These are phyloP conservation scores for Cordyceps cicadae DNA, from an alignment of 2,329 filamentous ascomycete genomes.

Conservation along the genomic window DNA sequence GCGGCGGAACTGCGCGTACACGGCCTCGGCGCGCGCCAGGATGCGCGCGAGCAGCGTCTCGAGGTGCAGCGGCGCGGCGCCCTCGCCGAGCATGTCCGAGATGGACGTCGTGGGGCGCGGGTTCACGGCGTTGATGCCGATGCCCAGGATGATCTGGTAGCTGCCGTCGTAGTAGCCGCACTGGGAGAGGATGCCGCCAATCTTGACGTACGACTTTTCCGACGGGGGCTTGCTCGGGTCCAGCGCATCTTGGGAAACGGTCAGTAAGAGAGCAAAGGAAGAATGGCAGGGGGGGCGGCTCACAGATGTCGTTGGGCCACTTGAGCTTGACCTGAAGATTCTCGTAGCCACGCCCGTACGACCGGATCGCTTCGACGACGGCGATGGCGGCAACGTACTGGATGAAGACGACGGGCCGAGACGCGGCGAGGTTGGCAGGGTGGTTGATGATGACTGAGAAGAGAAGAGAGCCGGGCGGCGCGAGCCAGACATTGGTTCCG, in stretches of 20 bases:
- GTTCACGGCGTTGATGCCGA: slow-evolving; percentile 82
- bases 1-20: slow-evolving; percentile 68
- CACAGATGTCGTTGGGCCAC: slow-evolving; percentile 95
- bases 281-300: slow-evolving; percentile 18
- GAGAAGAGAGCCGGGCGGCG: slow-evolving; percentile 75
- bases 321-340: slow-evolving; percentile 77
- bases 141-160: slow-evolving; percentile 79
- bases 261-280: neutral
- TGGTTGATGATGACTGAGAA: slow-evolving; percentile 87
- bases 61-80: slow-evolving; percentile 51
- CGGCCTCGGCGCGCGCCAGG: slow-evolving; percentile 64
- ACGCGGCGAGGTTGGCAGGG: slow-evolving; percentile 59
- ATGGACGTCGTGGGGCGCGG: slow-evolving; percentile 79
- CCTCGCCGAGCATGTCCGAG: slow-evolving; percentile 56
- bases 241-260: slow-evolving; percentile 44
- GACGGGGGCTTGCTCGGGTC: slow-evolving; percentile 49
- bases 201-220: slow-evolving; percentile 63
- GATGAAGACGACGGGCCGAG: slow-evolving; percentile 79
- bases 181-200: slow-evolving; percentile 88
- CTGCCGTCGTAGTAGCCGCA: slow-evolving; percentile 67
- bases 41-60: slow-evolving; percentile 79
- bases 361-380: slow-evolving; percentile 72
- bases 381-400: slow-evolving; percentile 90
- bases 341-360: slow-evolving; percentile 68
- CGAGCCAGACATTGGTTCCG: slow-evolving; percentile 90